Evolutionary conservation across 2,329 filamentous ascomycete genomes (phyloP), one percentile per base, ranked within the genome.

Genomic region (Taxawa tesnikishii): DNA sequence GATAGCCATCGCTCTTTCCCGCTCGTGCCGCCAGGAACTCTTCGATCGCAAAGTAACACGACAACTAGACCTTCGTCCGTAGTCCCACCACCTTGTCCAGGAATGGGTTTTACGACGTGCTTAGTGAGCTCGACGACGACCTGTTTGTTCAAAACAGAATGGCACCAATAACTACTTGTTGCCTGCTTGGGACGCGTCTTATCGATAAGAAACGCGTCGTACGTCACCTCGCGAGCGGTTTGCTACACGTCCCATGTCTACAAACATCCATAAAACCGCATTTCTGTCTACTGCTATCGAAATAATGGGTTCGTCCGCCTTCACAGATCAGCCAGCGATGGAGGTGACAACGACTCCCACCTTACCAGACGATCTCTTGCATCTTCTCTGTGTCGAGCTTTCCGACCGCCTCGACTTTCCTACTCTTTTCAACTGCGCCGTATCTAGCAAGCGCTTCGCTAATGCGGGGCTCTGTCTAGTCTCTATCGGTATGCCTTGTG

Each of bases 301-400:
- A 4, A 30, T 15, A 10, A 34, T 34, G 26, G 21, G n/a, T n/a
- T n/a, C n/a, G n/a, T n/a, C n/a, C n/a, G n/a, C n/a, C n/a, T n/a
- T n/a, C n/a, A n/a, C n/a, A n/a, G 21, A 13, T 10, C 21, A 13
- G 32, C 27, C 9, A 18, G 17, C 6, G 27, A 33, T 21, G 19
- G 25, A n/a, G 5, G 17, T 29, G 14, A 26, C 40, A 16, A 31
- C 29, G 11, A 16, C 9, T 29, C 24, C 28, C 19, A 25, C 25
- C 11, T 47, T 78, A 21, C 69, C 71, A 14, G 62, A 67, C 33
- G 75, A 80, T 41, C 62, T 80, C 24, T 59, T 76, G 45, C 66
- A 71, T 46, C 54, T 78, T 14, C 56, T 82, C 29, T 75, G 70
- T 36, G 62, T 70, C 35, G 69, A 75, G 46, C 59, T 82, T 18